Conservation (phyloP, 257 asterid genomes). For the Solanum etuberosum region DNA sequence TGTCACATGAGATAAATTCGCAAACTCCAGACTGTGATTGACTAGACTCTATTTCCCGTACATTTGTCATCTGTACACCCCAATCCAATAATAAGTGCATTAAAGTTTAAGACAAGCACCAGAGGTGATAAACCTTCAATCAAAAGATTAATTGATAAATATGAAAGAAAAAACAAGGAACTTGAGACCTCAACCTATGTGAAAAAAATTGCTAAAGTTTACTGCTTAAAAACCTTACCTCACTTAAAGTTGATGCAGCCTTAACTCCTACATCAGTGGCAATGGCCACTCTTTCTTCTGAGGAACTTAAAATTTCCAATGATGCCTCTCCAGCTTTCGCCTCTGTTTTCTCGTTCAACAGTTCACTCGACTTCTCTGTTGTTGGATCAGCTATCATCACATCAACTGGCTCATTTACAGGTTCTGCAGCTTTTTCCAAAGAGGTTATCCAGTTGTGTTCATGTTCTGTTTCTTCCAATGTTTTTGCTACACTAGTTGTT, state of each 20-base stretch:
- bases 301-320: constrained; percentile 13
- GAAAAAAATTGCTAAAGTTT: neutral
- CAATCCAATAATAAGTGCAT: neutral
- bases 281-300: constrained; percentile 1
- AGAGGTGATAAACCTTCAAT: neutral
- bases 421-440: constrained; percentile 7
- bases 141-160: neutral
- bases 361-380: constrained; percentile 4
- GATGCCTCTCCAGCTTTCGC: constrained; percentile 10
- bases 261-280: constrained; percentile 10
- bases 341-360: constrained; percentile 7
- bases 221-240: constrained; percentile 12
- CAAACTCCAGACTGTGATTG: neutral
- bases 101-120: neutral
- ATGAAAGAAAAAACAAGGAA: neutral
- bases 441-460: constrained; percentile 10
- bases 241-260: constrained; percentile 10
- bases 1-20: neutral
- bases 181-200: neutral
- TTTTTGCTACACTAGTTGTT: constrained; percentile 8
- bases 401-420: constrained; percentile 3
- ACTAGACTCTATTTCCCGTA: neutral
- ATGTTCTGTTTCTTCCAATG: constrained; percentile 8
- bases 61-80: neutral
- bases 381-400: constrained; percentile 9